phyloP scores from a whole-genome alignment of 2,329 filamentous ascomycete species.

The Colletotrichum limetticola region DNA sequence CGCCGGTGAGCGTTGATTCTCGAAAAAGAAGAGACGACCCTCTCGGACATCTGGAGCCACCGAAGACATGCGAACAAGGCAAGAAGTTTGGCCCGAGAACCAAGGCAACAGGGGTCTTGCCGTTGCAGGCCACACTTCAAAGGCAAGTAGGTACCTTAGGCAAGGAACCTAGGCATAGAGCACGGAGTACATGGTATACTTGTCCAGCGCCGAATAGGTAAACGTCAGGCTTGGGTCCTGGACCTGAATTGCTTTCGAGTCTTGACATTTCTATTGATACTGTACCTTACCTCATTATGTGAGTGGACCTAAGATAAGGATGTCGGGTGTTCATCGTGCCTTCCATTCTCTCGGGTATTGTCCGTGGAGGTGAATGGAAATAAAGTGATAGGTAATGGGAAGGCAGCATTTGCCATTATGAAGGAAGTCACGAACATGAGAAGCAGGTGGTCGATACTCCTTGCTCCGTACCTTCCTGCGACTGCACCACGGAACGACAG shows the following conservation, averaged over 20 bases:
- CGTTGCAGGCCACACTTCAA: background rate
- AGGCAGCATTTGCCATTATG: background rate
- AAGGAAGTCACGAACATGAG: background rate
- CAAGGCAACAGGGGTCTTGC: constrained; percentile 25
- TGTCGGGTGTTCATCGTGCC: background rate
- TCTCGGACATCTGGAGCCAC: background rate
- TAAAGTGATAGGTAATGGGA: background rate
- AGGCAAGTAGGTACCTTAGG: background rate
- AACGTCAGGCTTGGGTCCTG: background rate
- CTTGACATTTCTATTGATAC: background rate
- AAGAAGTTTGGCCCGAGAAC: constrained; percentile 5
- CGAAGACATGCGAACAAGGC: background rate
- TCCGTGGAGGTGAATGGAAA: too few relatives aligned
- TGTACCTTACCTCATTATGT: too few relatives aligned
- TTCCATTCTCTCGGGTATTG: background rate
- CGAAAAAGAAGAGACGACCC: background rate
- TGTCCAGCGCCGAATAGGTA: background rate
- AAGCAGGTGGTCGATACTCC: background rate
- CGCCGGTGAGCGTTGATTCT: background rate
- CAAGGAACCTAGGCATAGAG: too few relatives aligned
- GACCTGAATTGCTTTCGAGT: background rate
- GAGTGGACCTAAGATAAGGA: background rate
- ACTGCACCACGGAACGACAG: background rate
- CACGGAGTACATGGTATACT: background rate
- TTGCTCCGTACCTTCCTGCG: background rate